Evolutionary conservation across 2,329 filamentous ascomycete species (phyloP).

Genomic region (Domatiomyces globalis): DNA sequence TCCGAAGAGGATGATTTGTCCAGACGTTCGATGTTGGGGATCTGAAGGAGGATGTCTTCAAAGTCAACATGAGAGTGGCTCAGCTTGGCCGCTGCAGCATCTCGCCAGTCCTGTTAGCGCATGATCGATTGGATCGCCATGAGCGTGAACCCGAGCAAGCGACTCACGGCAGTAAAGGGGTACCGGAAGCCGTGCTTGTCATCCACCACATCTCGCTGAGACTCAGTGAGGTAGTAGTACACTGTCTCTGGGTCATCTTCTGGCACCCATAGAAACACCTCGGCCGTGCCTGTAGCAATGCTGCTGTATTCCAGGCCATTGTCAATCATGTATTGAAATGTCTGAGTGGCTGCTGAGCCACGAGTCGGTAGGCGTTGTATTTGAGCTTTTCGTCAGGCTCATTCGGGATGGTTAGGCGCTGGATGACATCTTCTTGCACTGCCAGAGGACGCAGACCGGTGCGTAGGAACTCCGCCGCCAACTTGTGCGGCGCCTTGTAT

Average conservation of each 20-base stretch:
- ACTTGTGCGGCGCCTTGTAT: constrained; percentile 37
- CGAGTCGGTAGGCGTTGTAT: constrained; percentile 2
- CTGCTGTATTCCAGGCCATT: constrained; percentile 32
- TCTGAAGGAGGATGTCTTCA: too few relatives aligned
- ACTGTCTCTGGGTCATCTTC: constrained; percentile 19
- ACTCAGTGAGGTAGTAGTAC: constrained; percentile 23
- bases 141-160: constrained; percentile 23
- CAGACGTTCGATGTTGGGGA: too few relatives aligned
- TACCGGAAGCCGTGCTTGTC: constrained; percentile 2
- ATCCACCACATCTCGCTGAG: constrained; percentile 19
- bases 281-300: constrained; percentile 31
- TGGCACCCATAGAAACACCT: constrained; percentile 31
- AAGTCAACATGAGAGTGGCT: too few relatives aligned
- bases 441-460: constrained; percentile 30
- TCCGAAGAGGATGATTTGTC: too few relatives aligned
- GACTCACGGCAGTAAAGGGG: constrained; percentile 22
- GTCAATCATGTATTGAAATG: constrained; percentile 38
- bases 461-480: constrained; percentile 31
- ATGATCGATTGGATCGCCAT: constrained; percentile 13
- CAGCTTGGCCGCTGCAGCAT: too few relatives aligned
- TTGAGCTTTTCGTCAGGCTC: constrained; percentile 22
- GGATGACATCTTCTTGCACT: constrained; percentile 20
- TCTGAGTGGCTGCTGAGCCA: constrained; percentile 33
- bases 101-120: too few relatives aligned
- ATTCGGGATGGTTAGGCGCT: constrained; percentile 22